Conservation (phyloP, 2,329 filamentous ascomycete species). For the Nannizziopsis barbatae region DNA sequence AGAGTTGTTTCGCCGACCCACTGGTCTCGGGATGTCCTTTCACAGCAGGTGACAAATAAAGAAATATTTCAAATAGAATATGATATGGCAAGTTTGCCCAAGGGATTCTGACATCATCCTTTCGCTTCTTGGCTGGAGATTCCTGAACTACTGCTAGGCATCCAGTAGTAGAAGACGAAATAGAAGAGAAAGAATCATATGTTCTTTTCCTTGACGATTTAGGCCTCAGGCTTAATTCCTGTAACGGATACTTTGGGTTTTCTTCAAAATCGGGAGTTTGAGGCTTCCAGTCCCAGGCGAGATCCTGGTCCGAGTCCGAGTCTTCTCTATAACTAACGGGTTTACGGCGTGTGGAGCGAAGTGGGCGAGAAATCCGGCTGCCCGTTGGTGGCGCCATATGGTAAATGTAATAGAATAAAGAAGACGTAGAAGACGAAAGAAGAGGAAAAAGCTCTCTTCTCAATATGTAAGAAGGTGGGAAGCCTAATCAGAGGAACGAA, state of each 20-base stretch:
- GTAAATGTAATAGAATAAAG: background rate
- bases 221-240: background rate
- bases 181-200: too few species aligned
- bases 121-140: background rate
- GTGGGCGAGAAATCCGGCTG: background rate
- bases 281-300: background rate
- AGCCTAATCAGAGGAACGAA: too few species aligned
- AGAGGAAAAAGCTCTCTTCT: too few species aligned
- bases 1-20: conserved; percentile 46
- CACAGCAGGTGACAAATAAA: conserved; percentile 44
- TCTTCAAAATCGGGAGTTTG: background rate
- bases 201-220: background rate
- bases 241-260: background rate
- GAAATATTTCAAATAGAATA: conserved; percentile 58
- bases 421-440: background rate
- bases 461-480: too few species aligned
- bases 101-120: conserved; percentile 34
- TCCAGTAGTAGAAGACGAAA: too few species aligned
- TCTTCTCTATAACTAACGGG: background rate
- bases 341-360: conserved; percentile 4
- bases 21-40: conserved; percentile 34
- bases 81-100: conserved; percentile 57
- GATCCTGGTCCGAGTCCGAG: background rate
- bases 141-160: too few species aligned
- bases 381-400: background rate